phyloP scores from a whole-genome alignment of 1,284 basidiomycete genomes.

The Takashimella tepidaria region DNA sequence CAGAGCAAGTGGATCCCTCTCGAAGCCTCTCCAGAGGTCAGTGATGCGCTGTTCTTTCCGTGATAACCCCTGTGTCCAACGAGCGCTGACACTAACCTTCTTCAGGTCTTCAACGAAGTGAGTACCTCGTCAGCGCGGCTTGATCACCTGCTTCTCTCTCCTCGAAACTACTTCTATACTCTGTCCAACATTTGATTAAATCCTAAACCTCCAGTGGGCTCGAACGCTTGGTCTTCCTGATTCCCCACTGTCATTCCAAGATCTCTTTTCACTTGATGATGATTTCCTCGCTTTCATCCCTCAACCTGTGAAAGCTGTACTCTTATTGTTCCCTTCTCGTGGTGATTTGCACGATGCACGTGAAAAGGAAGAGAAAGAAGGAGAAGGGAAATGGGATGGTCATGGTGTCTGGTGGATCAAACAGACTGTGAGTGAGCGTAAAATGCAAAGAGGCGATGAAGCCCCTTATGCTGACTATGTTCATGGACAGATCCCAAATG shows the following conservation, averaged over 20 bases:
- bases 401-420: slow-evolving; percentile 49
- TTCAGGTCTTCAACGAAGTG: slow-evolving; percentile 47
- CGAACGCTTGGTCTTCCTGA: slow-evolving; percentile 63
- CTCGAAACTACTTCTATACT: neutral
- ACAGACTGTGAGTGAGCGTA: slow-evolving; percentile 44
- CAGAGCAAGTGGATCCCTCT: slow-evolving; percentile 62
- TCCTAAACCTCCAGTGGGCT: slow-evolving; percentile 82
- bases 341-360: slow-evolving; percentile 54
- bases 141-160: no score
- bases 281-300: slow-evolving; percentile 69
- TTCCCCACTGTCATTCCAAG: slow-evolving; percentile 61
- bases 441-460: neutral
- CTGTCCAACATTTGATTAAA: no score
- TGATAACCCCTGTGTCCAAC: neutral
- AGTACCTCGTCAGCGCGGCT: no score
- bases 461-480: slow-evolving; percentile 1
- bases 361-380: slow-evolving; percentile 49
- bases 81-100: slow-evolving; percentile 6
- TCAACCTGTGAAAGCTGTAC: slow-evolving; percentile 68
- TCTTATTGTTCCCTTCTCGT: slow-evolving; percentile 73
- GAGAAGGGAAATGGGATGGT: slow-evolving; percentile 28
- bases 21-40: slow-evolving; percentile 69
- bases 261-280: slow-evolving; percentile 74
- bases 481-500: slow-evolving; percentile 66
- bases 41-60: slow-evolving; percentile 9